Conservation (phyloP, 2,329 filamentous ascomycete species). For the Torrubiella hemipterigena region DNA sequence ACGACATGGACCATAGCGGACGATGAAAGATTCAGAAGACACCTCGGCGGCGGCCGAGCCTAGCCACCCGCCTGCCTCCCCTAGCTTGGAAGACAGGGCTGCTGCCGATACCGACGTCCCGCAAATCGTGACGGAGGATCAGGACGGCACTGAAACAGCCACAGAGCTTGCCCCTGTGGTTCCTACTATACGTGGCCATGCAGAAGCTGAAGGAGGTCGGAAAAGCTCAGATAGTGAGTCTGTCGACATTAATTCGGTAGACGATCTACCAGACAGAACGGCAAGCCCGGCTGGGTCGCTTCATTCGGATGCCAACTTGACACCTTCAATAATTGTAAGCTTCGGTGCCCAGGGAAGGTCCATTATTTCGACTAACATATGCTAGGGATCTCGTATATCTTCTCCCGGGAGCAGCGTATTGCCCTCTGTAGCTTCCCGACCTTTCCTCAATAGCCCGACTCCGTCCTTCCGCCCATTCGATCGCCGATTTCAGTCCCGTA, state of each 20-base stretch:
- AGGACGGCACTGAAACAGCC: neutral
- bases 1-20: neutral
- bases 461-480: constrained; percentile 90
- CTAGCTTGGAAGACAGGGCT: neutral
- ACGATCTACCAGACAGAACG: constrained; percentile 17
- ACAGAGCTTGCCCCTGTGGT: too few relatives aligned
- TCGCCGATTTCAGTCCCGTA: constrained; percentile 80
- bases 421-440: constrained; percentile 55
- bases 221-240: constrained; percentile 13
- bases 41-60: constrained; percentile 56
- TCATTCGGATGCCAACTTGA: constrained; percentile 63
- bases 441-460: constrained; percentile 56
- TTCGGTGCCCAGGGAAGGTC: neutral
- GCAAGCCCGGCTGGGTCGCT: constrained; percentile 52
- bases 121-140: constrained; percentile 4
- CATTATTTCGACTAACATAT: constrained; percentile 14
- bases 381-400: constrained; percentile 47
- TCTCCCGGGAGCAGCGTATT: constrained; percentile 66
- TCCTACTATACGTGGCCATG: constrained; percentile 25
- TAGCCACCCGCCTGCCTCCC: too few relatives aligned
- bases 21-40: neutral
- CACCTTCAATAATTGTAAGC: constrained; percentile 62
- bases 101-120: constrained; percentile 3
- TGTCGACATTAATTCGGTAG: constrained; percentile 30
- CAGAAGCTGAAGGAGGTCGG: constrained; percentile 21